A percentile compares a stretch with the other conserved stretches of the same genome.
These are phyloP conservation scores for Neoboletus magnificus DNA, from an alignment of 768 basidiomycete species.

Conservation along the genomic window DNA sequence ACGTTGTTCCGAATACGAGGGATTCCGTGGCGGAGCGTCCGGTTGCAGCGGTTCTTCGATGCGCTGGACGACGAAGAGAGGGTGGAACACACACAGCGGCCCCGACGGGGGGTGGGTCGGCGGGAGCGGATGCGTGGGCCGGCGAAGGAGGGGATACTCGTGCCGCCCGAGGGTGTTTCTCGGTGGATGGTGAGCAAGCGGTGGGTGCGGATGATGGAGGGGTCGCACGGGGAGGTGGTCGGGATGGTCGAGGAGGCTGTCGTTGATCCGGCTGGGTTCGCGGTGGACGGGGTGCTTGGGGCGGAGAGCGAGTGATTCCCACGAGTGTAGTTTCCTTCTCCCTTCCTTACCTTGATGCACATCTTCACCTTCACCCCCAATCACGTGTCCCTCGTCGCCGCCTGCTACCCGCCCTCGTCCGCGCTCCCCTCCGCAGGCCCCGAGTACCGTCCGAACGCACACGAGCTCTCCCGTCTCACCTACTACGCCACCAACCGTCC, in stretches of 20 bases:
- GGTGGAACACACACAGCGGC: slow-evolving; percentile 42
- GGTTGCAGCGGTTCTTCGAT: slow-evolving; percentile 58
- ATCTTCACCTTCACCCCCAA: slow-evolving; percentile 81
- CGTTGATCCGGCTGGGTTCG: slow-evolving; percentile 43
- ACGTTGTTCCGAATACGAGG: slow-evolving; percentile 54
- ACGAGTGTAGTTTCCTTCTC: too few species aligned
- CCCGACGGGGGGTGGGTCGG: slow-evolving; percentile 57
- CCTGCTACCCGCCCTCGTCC: slow-evolving; percentile 83
- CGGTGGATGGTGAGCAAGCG: slow-evolving; percentile 75
- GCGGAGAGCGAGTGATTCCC: slow-evolving; percentile 47
- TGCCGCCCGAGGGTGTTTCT: slow-evolving; percentile 63
- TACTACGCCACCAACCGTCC: slow-evolving; percentile 86
- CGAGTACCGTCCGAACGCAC: slow-evolving; percentile 75
- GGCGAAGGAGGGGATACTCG: slow-evolving; percentile 50
- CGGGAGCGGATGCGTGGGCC: slow-evolving; percentile 52
- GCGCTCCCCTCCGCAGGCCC: slow-evolving; percentile 71
- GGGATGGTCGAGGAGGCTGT: slow-evolving; percentile 43
- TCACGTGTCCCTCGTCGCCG: slow-evolving; percentile 78
- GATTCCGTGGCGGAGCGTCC: slow-evolving; percentile 63
- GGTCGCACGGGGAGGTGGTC: slow-evolving; percentile 46
- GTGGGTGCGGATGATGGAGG: slow-evolving; percentile 49
- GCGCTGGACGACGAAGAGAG: slow-evolving; percentile 58
- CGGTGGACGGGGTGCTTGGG: slow-evolving; percentile 53
- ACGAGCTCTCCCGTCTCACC: slow-evolving; percentile 80
- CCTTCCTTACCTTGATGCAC: slow-evolving; percentile 46